A percentile compares a stretch with the other conserved stretches of the same genome.
Evolutionary conservation across 2,329 filamentous ascomycete species (phyloP).

Genomic region (Nemania abortiva): DNA sequence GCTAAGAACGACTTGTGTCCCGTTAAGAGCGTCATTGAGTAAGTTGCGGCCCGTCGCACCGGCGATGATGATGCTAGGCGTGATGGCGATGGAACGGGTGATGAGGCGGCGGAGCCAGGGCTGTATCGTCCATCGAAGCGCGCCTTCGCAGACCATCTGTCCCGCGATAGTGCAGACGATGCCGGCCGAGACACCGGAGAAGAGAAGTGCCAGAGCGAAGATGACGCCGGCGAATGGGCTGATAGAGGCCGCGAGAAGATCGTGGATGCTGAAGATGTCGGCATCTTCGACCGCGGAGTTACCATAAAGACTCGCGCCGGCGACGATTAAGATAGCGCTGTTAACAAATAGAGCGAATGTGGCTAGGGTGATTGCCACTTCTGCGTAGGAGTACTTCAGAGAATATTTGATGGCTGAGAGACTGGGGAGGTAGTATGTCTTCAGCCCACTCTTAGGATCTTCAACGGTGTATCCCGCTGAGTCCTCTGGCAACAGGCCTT

Average conservation of each 20-base stretch:
- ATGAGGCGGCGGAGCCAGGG: conserved; percentile 85
- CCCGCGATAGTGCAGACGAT: conserved; percentile 91
- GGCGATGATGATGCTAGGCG: conserved; percentile 85
- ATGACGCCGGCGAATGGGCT: conserved; percentile 81
- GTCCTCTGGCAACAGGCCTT: conserved; percentile 62
- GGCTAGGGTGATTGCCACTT: conserved; percentile 79
- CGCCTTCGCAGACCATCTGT: conserved; percentile 89
- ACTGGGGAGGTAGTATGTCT: conserved; percentile 76
- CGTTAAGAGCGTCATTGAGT: conserved; percentile 78
- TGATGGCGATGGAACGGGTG: conserved; percentile 83
- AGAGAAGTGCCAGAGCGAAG: conserved; percentile 84
- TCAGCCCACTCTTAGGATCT: conserved; percentile 52
- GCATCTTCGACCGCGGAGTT: conserved; percentile 72
- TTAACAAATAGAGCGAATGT: conserved; percentile 89
- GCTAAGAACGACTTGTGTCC: conserved; percentile 81
- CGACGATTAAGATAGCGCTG: conserved; percentile 83
- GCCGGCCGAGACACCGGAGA: conserved; percentile 84
- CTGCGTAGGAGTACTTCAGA: conserved; percentile 78
- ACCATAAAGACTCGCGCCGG: conserved; percentile 79
- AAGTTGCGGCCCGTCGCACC: conserved; percentile 79
- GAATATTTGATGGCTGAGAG: conserved; percentile 78
- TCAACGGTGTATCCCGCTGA: conserved; percentile 42
- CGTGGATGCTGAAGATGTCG: conserved; percentile 86
- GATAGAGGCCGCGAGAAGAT: conserved; percentile 75
- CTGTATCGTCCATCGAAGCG: conserved; percentile 77